phyloP scores from a whole-genome alignment of 2,329 filamentous ascomycete species.

The Phialocephala sp. region DNA sequence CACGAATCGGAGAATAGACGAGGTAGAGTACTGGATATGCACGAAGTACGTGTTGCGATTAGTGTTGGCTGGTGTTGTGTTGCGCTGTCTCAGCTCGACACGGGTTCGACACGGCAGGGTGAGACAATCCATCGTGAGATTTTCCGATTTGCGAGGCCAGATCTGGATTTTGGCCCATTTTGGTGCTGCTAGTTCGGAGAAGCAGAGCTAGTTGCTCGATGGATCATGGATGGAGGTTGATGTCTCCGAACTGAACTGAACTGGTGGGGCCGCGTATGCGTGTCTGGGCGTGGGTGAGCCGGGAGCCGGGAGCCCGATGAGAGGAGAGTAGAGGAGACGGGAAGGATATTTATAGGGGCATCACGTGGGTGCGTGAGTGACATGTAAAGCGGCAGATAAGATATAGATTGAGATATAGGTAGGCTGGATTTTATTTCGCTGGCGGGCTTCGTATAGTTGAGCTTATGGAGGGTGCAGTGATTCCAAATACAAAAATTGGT shows the following conservation, averaged over 20 bases:
- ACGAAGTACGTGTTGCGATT: background rate
- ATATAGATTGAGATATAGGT: background rate
- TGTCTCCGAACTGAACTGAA: background rate
- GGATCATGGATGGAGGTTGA: background rate
- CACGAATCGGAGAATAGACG: background rate
- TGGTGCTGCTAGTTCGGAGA: too few relatives aligned
- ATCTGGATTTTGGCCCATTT: background rate
- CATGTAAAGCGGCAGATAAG: background rate
- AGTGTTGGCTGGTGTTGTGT: background rate
- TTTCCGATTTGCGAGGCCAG: background rate
- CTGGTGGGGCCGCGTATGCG: background rate
- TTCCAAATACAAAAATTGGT: background rate
- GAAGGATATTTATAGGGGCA: background rate
- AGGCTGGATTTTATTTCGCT: constrained; percentile 2
- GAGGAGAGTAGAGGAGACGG: too few relatives aligned
- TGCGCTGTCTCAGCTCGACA: background rate
- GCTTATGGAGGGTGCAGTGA: background rate
- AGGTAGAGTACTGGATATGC: too few relatives aligned
- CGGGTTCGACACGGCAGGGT: background rate
- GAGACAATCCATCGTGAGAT: background rate
- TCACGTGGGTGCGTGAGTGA: background rate
- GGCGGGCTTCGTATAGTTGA: background rate
- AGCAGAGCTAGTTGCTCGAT: background rate
- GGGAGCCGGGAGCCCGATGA: background rate
- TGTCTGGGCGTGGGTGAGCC: background rate